phyloP scores from a whole-genome alignment of 2,329 filamentous ascomycete genomes.

The Coniochaeta hoffmannii region DNA sequence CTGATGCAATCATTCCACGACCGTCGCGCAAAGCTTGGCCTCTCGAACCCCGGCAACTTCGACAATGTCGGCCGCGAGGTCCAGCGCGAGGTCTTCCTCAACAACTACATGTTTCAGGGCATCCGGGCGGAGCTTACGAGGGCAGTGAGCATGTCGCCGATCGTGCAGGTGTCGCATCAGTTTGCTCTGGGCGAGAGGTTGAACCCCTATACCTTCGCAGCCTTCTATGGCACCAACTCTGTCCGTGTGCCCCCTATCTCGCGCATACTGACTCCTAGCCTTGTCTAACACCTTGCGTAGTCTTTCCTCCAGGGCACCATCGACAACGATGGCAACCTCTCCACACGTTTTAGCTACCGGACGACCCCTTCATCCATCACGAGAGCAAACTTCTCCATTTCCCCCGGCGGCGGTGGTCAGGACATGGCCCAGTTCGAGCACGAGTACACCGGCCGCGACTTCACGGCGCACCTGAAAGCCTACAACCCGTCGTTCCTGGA shows the following conservation, averaged over 20 bases:
- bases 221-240: conserved; percentile 87
- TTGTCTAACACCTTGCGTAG: conserved; percentile 35
- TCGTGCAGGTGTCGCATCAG: conserved; percentile 97
- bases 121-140: conserved; percentile 95
- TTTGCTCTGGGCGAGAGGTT: conserved; percentile 91
- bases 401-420: conserved; percentile 61
- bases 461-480: conserved; percentile 86
- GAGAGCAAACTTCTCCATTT: conserved; percentile 82
- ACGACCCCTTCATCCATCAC: conserved; percentile 66
- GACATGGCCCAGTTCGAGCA: conserved; percentile 92
- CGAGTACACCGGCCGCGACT: conserved; percentile 90
- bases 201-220: conserved; percentile 91
- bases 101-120: conserved; percentile 94
- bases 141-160: conserved; percentile 83
- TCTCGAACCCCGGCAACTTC: conserved; percentile 87
- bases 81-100: conserved; percentile 91
- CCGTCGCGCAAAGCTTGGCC: conserved; percentile 77
- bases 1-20: conserved; percentile 76
- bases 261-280: conserved; percentile 2
- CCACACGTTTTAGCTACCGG: conserved; percentile 86
- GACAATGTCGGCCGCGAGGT: conserved; percentile 84
- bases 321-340: conserved; percentile 85
- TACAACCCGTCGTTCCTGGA: conserved; percentile 93
- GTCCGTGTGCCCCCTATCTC: conserved; percentile 34
- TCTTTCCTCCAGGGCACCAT: conserved; percentile 93